Evolutionary conservation across 805 yeast species (phyloP), one percentile per base, ranked within the genome.

Genomic region (Nakazawaea ernobii): DNA sequence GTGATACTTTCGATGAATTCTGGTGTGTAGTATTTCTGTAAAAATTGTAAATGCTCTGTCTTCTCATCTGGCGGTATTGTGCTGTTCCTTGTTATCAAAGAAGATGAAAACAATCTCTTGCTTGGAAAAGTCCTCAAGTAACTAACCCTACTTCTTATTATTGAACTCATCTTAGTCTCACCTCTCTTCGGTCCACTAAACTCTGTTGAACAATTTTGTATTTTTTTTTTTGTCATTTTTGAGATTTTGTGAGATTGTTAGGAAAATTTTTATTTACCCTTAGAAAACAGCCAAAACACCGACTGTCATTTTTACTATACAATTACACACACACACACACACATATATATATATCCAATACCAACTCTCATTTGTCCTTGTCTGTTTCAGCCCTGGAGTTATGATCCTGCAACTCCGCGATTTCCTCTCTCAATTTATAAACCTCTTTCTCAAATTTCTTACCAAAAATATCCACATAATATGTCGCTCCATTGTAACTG

Each of bases 401-500:
- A 24, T 20, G 4, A 6, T 32, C 60, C 56, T 84, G 88, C 56
- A 86, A 68, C 30, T 75, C 78, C 17, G 75, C 73, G n/a, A 92
- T 76, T 59, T 91, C 97, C 13, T 63, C 62, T 62, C 81, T 85
- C 58, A 92, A 69, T 56, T 79, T 78, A 26, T 70, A 66, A 24
- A 92, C 90, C 62, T 94, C 97, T 57, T 84, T 87, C 59, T 90
- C 95, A 59, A 90, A 82, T 53, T 91, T 77, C 61, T 82, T 85
- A 17, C 98, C 98, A 66, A 90, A 94, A 43, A 84, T 84, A 58
- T 92, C 98, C 48, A 94, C 75, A 62, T 92, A 92, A 61, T 88
- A 92, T 0, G 96, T 88, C 2, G 98, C 99, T 28, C 99, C 99
- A 55, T 94, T 91, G 62, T 84, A 89, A 37, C 90, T 73, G 1